These are phyloP conservation scores for Hanseniaspora uvarum DNA, from an alignment of 1,139 yeast genomes.

Conservation along the genomic window DNA sequence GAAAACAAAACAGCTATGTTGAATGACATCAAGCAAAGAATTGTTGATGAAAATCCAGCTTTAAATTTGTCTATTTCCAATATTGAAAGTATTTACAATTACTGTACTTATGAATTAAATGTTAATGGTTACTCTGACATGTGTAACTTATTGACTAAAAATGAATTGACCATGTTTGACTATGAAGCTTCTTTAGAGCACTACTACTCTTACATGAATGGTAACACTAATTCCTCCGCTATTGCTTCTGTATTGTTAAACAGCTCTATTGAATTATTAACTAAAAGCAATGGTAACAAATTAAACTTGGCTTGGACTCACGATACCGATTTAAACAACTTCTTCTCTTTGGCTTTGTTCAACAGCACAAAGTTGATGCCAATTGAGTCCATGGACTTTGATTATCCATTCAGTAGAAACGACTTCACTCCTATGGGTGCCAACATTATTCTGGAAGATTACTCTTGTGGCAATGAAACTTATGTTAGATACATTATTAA, in stretches of 20 bases:
- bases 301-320: slow-evolving; percentile 39
- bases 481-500: slow-evolving; percentile 48
- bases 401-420: slow-evolving; percentile 22
- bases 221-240: slow-evolving; percentile 37
- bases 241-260: slow-evolving; percentile 44
- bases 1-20: slow-evolving; percentile 25
- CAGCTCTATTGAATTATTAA: slow-evolving; percentile 33
- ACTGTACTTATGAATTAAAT: slow-evolving; percentile 51
- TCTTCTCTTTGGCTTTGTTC: slow-evolving; percentile 43
- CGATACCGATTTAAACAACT: slow-evolving; percentile 47
- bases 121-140: slow-evolving; percentile 47
- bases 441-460: slow-evolving; percentile 44
- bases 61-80: slow-evolving; percentile 38
- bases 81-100: slow-evolving; percentile 37
- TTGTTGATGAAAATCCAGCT: slow-evolving; percentile 36
- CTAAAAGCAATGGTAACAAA: slow-evolving; percentile 21
- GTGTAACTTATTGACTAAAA: slow-evolving; percentile 45
- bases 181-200: slow-evolving; percentile 40
- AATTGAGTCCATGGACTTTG: slow-evolving; percentile 37
- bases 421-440: slow-evolving; percentile 48
- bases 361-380: slow-evolving; percentile 27
- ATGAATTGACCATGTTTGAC: slow-evolving; percentile 43
- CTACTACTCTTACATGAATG: slow-evolving; percentile 48
- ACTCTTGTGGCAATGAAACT: slow-evolving; percentile 33
- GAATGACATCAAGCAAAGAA: slow-evolving; percentile 33